phyloP scores from a whole-genome alignment of 2,329 filamentous ascomycete genomes.

The Colletotrichum sp. region DNA sequence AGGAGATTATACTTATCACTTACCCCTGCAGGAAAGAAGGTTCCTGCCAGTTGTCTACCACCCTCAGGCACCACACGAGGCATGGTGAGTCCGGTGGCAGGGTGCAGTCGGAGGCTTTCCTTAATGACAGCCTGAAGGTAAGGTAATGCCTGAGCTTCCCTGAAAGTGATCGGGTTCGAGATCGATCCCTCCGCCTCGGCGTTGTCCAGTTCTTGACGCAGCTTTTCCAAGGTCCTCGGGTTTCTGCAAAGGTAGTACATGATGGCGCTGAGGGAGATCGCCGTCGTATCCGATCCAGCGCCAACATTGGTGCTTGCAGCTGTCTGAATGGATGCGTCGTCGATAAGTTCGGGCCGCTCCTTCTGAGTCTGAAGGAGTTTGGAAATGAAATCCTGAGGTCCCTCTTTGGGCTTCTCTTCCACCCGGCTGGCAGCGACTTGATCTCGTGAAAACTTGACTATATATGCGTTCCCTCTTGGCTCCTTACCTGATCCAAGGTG shows the following conservation, averaged over 20 bases:
- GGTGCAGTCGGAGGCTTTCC: constrained; percentile 55
- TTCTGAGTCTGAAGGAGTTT: fast-evolving
- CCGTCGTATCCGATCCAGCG: constrained; percentile 41
- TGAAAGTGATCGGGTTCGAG: constrained; percentile 26
- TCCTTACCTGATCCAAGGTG: fast-evolving
- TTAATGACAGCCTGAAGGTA: constrained; percentile 59
- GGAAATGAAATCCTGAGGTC: neutral
- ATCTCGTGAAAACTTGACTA: neutral
- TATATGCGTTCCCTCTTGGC: neutral
- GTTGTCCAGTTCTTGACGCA: constrained; percentile 42
- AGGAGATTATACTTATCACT: neutral
- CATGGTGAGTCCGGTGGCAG: constrained; percentile 51
- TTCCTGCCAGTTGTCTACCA: constrained; percentile 44
- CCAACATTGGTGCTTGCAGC: constrained; percentile 26
- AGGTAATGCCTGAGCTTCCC: constrained; percentile 34
- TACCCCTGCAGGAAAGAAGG: constrained; percentile 32
- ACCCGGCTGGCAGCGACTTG: neutral
- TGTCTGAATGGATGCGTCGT: constrained; percentile 27
- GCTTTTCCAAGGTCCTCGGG: constrained; percentile 31
- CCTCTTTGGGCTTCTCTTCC: neutral
- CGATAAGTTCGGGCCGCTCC: constrained; percentile 40
- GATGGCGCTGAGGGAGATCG: constrained; percentile 33
- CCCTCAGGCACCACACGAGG: constrained; percentile 50
- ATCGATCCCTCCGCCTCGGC: neutral
- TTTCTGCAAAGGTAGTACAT: constrained; percentile 32